Percentiles rank a stretch among this genome's conserved stretches.
phyloP scores from a whole-genome alignment of 1,284 basidiomycete genomes.

The Ceratobasidium sp. region DNA sequence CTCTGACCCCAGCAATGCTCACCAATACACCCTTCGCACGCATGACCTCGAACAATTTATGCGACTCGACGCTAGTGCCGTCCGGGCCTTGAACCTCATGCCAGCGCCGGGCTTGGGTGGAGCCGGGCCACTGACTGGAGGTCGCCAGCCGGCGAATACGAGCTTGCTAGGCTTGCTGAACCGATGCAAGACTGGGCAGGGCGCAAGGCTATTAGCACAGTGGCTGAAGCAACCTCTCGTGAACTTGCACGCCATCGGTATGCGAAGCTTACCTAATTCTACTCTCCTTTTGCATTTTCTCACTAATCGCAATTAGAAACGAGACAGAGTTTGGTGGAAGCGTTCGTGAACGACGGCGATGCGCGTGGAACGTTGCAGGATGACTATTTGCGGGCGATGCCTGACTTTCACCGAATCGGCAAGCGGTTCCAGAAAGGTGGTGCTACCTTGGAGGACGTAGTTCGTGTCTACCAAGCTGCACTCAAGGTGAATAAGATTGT shows the following conservation, averaged over 20 bases:
- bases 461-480: conserved; percentile 94
- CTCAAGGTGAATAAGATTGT: conserved; percentile 62
- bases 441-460: conserved; percentile 94
- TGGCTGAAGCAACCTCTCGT: conserved; percentile 99
- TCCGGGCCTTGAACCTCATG: conserved; percentile 90
- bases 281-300: conserved; percentile 20
- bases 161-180: conserved; percentile 93
- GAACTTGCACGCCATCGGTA: conserved; percentile 93
- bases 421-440: conserved; percentile 91
- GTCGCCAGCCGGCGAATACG: conserved; percentile 72
- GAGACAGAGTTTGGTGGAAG: conserved; percentile 89
- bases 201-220: conserved; percentile 87
- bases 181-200: conserved; percentile 97
- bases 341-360: conserved; percentile 85
- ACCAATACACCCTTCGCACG: conserved; percentile 82
- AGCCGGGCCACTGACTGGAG: conserved; percentile 50
- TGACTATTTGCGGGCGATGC: conserved; percentile 90
- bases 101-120: conserved; percentile 68
- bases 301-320: conserved; percentile 66
- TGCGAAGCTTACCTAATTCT: conserved; percentile 54
- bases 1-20: conserved; percentile 85
- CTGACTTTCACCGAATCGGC: conserved; percentile 92
- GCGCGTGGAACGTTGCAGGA: conserved; percentile 82
- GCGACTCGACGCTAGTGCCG: conserved; percentile 94
- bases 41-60: conserved; percentile 97